These are phyloP conservation scores for Jamesozyma rosinii DNA, from an alignment of 805 yeast genomes.

Conservation along the genomic window DNA sequence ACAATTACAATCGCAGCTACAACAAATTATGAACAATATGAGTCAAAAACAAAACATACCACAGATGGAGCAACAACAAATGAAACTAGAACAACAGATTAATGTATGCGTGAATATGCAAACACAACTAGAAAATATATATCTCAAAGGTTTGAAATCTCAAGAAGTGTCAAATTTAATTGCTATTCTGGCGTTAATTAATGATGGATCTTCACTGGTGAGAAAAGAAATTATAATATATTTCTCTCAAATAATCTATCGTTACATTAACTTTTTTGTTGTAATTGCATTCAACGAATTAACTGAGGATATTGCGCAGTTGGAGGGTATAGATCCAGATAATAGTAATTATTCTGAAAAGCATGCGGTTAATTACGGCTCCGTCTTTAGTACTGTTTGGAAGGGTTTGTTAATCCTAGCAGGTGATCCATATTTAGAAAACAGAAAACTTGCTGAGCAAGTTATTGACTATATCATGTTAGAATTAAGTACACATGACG, in stretches of 20 bases:
- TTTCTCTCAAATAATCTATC: conserved; percentile 62
- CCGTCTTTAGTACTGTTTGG: conserved; percentile 81
- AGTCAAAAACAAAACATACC: conserved; percentile 23
- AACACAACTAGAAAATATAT: conserved; percentile 23
- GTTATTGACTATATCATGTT: conserved; percentile 65
- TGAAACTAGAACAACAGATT: conserved; percentile 28
- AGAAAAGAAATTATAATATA: conserved; percentile 76
- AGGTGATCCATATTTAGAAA: conserved; percentile 83
- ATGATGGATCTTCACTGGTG: conserved; percentile 86
- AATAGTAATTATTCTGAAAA: conserved; percentile 34
- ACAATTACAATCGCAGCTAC: conserved; percentile 27
- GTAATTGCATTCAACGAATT: conserved; percentile 81
- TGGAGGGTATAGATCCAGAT: conserved; percentile 33
- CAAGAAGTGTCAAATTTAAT: conserved; percentile 66
- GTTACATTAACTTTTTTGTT: conserved; percentile 63
- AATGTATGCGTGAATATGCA: conserved; percentile 23
- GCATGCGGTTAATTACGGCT: conserved; percentile 72
- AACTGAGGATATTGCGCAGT: conserved; percentile 64
- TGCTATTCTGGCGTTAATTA: conserved; percentile 54
- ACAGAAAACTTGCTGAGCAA: conserved; percentile 59
- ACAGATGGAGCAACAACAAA: conserved; percentile 22
- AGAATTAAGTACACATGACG: conserved; percentile 42
- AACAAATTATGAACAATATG: conserved; percentile 19
- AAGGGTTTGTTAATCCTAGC: conserved; percentile 68
- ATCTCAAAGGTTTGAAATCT: conserved; percentile 42